These are phyloP conservation scores for Aspergillus ochraceoroseus DNA, from an alignment of 2,329 filamentous ascomycete species.

Conservation along the genomic window DNA sequence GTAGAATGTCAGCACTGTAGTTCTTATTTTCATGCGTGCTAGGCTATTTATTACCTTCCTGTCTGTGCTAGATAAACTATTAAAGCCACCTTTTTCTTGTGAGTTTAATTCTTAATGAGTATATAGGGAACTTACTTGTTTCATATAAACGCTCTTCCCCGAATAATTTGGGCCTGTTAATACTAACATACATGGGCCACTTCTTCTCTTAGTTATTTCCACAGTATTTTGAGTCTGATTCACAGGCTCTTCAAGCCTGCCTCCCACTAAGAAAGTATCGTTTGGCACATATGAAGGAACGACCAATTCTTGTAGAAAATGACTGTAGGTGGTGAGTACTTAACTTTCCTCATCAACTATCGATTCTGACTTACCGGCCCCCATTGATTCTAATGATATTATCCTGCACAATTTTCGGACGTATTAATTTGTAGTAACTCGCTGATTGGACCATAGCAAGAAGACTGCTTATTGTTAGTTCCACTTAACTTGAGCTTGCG, in stretches of 20 bases:
- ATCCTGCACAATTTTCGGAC: slow-evolving; percentile 63
- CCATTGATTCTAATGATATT: slow-evolving; percentile 69
- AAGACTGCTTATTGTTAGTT: slow-evolving; percentile 50
- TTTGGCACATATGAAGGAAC: slow-evolving; percentile 80
- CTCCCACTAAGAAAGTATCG: slow-evolving; percentile 64
- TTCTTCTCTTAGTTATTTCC: not conserved
- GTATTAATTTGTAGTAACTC: slow-evolving; percentile 63
- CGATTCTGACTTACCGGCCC: slow-evolving; percentile 55
- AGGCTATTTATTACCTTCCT: slow-evolving; percentile 49
- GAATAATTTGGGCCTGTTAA: slow-evolving; percentile 95
- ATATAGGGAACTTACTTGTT: slow-evolving; percentile 52
- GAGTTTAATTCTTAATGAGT: slow-evolving; percentile 4
- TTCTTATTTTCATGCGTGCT: not conserved
- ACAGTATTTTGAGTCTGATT: slow-evolving; percentile 6
- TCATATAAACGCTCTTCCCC: slow-evolving; percentile 92
- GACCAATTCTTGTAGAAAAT: slow-evolving; percentile 79
- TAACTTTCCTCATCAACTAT: not conserved
- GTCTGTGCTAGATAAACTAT: slow-evolving; percentile 91
- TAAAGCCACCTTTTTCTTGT: slow-evolving; percentile 57
- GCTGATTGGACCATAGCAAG: slow-evolving; percentile 76
- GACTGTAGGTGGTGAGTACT: slow-evolving; percentile 42
- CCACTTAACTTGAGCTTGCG: not conserved
- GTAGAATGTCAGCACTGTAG: slow-evolving; percentile 4
- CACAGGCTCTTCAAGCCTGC: slow-evolving; percentile 28
- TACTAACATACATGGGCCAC: slow-evolving; percentile 63